These are phyloP conservation scores for Pseudonitzschia delicatissima DNA, from an alignment of 108 stramenopile species.

Conservation along the genomic window DNA sequence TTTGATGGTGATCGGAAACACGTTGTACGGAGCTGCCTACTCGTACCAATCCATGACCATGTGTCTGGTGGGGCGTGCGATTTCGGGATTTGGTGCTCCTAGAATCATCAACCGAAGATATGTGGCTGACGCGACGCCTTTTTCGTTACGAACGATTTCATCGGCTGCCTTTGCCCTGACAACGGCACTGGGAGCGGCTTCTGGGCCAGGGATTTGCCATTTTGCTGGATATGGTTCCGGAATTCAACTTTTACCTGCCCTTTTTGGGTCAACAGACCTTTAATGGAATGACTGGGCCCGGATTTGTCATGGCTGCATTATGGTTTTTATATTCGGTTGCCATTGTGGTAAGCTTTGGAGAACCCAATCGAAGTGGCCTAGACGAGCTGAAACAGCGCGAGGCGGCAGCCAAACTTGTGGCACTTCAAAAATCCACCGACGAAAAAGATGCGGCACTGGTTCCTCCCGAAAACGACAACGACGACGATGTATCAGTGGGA, in stretches of 20 bases:
- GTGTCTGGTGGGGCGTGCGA: conserved; percentile 65
- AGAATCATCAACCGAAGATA: conserved; percentile 75
- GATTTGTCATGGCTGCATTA: conserved; percentile 54
- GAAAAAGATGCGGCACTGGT: neutral
- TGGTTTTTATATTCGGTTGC: conserved; percentile 45
- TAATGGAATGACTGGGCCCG: conserved; percentile 68
- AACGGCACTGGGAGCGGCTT: conserved; percentile 65
- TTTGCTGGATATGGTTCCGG: conserved; percentile 42
- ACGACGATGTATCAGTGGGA: conserved; percentile 4
- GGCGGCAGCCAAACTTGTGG: neutral
- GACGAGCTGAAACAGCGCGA: conserved; percentile 44
- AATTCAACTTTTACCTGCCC: conserved; percentile 54
- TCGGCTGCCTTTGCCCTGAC: conserved; percentile 69
- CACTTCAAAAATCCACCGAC: neutral
- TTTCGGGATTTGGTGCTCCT: conserved; percentile 78
- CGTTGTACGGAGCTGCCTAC: conserved; percentile 71
- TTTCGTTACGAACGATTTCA: conserved; percentile 55
- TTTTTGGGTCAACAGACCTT: conserved; percentile 48
- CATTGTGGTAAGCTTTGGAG: conserved; percentile 36
- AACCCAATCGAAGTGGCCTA: conserved; percentile 55
- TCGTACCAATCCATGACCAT: conserved; percentile 55
- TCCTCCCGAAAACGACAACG: neutral
- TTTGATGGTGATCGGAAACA: conserved; percentile 65
- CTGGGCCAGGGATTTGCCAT: conserved; percentile 76
- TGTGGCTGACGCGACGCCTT: conserved; percentile 74